Percentiles rank a stretch among this genome's conserved stretches.
phyloP scores from a whole-genome alignment of 768 basidiomycete species.

The Xerocomellus dryophilus region DNA sequence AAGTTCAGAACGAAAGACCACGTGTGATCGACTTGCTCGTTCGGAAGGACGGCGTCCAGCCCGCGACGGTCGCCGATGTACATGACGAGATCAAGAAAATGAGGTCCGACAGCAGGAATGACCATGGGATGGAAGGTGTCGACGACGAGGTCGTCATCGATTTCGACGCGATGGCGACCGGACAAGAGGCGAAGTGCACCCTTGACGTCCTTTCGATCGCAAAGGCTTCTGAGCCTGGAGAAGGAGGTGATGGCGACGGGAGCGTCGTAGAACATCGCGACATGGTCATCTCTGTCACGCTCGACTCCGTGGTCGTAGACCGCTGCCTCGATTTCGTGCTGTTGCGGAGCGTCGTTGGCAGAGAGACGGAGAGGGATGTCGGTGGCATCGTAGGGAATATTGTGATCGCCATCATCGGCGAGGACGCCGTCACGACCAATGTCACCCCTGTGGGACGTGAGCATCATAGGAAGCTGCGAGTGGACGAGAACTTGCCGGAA shows the following conservation, averaged over 20 bases:
- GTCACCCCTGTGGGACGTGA: no score
- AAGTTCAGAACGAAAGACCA: neutral
- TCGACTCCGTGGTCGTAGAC: neutral
- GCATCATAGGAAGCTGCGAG: no score
- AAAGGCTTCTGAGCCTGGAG: neutral
- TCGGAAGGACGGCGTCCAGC: neutral
- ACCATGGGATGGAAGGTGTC: neutral
- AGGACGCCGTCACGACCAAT: no score
- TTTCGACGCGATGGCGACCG: neutral
- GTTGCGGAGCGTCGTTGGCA: neutral
- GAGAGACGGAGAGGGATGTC: neutral
- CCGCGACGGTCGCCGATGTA: neutral
- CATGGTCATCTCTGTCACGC: neutral
- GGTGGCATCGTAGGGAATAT: neutral
- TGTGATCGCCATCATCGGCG: neutral
- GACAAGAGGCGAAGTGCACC: neutral
- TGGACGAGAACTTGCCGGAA: no score
- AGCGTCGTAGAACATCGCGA: neutral
- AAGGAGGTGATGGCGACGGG: neutral
- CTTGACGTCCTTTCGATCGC: neutral
- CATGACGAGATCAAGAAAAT: constrained; percentile 1
- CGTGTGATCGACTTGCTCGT: neutral
- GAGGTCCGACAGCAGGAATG: neutral
- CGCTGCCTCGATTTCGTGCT: neutral
- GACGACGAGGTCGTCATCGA: neutral